A percentile compares a stretch with the other conserved stretches of the same genome.
Conservation (phyloP, 2,329 filamentous ascomycete genomes). For the Venturia nashicola region DNA sequence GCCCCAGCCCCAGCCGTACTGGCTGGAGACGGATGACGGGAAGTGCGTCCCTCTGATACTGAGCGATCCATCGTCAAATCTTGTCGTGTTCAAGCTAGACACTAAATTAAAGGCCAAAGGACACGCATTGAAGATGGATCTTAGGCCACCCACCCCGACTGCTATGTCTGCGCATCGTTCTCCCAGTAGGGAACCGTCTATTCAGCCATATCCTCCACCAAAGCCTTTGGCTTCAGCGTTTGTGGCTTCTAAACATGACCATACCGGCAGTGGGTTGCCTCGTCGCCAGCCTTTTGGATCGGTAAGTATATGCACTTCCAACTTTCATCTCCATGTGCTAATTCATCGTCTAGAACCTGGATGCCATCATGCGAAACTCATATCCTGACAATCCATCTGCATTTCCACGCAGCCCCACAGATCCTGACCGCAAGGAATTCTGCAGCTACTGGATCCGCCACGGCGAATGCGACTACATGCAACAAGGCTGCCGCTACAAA, state of each 20-base stretch:
- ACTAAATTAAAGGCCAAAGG: background rate
- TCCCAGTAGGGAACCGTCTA: background rate
- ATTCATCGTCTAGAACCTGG: background rate
- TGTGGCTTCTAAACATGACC: background rate
- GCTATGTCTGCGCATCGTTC: background rate
- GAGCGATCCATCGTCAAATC: background rate
- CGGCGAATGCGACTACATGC: constrained; percentile 71
- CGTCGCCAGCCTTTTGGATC: background rate
- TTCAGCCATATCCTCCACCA: background rate
- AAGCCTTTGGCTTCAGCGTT: background rate
- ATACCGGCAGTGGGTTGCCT: background rate
- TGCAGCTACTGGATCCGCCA: constrained; percentile 86
- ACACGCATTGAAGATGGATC: background rate
- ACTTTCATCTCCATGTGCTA: background rate
- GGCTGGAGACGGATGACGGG: background rate
- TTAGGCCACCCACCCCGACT: background rate
- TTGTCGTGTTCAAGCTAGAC: background rate
- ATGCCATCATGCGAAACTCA: background rate
- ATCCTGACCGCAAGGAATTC: constrained; percentile 47
- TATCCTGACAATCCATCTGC: background rate
- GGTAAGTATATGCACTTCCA: background rate
- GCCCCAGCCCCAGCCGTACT: background rate
- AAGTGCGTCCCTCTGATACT: background rate
- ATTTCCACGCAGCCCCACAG: background rate
- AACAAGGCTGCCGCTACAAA: constrained; percentile 79